Evolutionary conservation across 208 protist species (phyloP).

Genomic region (Vickermania spadyakhi): DNA sequence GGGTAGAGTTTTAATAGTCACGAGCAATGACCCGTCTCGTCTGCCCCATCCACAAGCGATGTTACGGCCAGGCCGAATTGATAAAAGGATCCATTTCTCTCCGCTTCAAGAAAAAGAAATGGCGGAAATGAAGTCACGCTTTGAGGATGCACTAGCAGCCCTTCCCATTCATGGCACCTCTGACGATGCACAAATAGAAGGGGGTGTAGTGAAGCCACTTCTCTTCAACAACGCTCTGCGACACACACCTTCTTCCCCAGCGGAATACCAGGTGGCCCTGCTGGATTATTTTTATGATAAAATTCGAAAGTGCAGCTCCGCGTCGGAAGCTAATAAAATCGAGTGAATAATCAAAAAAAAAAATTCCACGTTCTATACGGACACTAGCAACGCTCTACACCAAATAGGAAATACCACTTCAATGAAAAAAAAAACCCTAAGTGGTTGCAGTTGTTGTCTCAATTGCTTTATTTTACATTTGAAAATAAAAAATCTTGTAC

Average conservation of each 20-base stretch:
- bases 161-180: neutral
- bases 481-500: too few relatives aligned
- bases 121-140: constrained; percentile 31
- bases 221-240: neutral
- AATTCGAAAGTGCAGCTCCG: too few relatives aligned
- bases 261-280: constrained; percentile 32
- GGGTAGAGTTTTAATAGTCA: constrained; percentile 92
- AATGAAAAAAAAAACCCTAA: too few relatives aligned
- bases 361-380: too few relatives aligned
- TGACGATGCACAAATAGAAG: neutral
- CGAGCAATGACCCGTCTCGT: constrained; percentile 84
- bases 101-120: constrained; percentile 21
- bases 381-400: too few relatives aligned
- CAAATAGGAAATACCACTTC: too few relatives aligned
- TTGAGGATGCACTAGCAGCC: constrained; percentile 5
- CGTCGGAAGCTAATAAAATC: too few relatives aligned
- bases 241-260: constrained; percentile 11
- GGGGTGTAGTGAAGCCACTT: neutral
- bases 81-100: constrained; percentile 57
- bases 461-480: too few relatives aligned
- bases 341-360: too few relatives aligned
- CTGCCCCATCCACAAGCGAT: constrained; percentile 84
- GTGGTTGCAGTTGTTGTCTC: too few relatives aligned
- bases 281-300: constrained; percentile 25
- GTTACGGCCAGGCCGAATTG: constrained; percentile 91